Evolutionary conservation across 2,329 filamentous ascomycete genomes (phyloP), one percentile per base, ranked within the genome.

Genomic region (Microsporum audouinii): DNA sequence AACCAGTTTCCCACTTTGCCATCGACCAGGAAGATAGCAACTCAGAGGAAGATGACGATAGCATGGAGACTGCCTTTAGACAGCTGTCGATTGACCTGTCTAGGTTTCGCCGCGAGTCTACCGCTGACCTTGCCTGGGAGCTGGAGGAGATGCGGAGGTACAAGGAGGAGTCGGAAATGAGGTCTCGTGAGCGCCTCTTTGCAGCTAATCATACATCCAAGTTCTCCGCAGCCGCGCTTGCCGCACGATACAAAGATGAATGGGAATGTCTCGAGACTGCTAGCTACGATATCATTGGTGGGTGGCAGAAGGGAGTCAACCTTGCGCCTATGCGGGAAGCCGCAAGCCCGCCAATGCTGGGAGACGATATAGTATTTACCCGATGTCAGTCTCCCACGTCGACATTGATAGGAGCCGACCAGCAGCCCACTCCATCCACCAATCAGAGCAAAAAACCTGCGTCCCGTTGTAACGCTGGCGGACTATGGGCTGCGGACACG

Each of bases 341-440:
- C 49, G 80, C 81, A 31, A 82, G 80, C 47, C 92, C 92, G 45
- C 92, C 92, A 7, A 95, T 97, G 91, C 83, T 96, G 8, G 92
- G 92, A 61, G 77, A 79, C 61, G 88, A 95, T 66, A 82, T 97
- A 60, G 78, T 80, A 31, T 95, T 96, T 71, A 88, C 90, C 38
- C 83, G 82, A 71, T 96, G 90, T 71, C 80, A 82, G 7, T 96
- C 91, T 31, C 92, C 92, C 4, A 87, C 92, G 72, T 83, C 86
- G 60, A 95, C 91, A 14, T 86, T 89, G 68, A 87, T 95, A 68
- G 90, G 95, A 70, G 85, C 88, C 0, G 86, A 88, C 61, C 88
- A 90, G 69, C 73, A 76, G 6, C 78, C 77, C 7, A 71, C 82
- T 77, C 66, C 84, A 69, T 76, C 71, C 77, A 75, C 23, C 7